Evolutionary conservation across 2,329 filamentous ascomycete species (phyloP), one percentile per base, ranked within the genome.

Genomic region (Blastomyces silverae): DNA sequence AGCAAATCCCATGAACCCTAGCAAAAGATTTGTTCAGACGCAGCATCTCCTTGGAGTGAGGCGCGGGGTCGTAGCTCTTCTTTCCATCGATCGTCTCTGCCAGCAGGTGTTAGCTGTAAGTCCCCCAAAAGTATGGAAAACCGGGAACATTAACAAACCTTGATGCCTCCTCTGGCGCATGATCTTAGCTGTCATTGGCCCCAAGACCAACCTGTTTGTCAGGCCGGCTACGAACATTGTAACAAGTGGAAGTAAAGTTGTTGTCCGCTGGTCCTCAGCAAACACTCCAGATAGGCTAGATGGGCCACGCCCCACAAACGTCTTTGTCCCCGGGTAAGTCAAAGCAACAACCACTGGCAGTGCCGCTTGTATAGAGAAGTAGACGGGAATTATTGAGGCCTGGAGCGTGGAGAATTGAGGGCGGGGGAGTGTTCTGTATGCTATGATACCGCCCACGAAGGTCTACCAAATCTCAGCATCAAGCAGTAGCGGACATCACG

Each of bases 71-170:
- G 72, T 89, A 90, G 76, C 87, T 90, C 74, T 89, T 90, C 83
- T 96, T 97, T 64, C 91, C 91, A 74, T 97, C 93, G 71, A 88
- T 87, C 67, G 89, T 91, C 81, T 93, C 92, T 83, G 52, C 39
- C 31, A 48, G 56, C 20, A 37, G 37, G 64, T 22, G 28, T 37
- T 42, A 17, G 31, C 48, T 15, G 56, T 55, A 52, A 3, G 20
- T 60, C 20, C 39, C 20, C 28, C 10, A 37, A n/a, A 46, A 56
- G 37, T 28, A n/a, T 34, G 28, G 17, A 11, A 15, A 15, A 59
- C 58, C 20, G 34, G 50, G 22, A n/a, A n/a, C 34, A 39, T 20
- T 55, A 48, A 74, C 83, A 68, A 79, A 91, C 90, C 89, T 81
- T 96, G 93, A 60, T 87, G 84, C 72, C 89, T 89, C 72, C 92